phyloP scores from a whole-genome alignment of 1,139 yeast species.

The Candida sojae region DNA sequence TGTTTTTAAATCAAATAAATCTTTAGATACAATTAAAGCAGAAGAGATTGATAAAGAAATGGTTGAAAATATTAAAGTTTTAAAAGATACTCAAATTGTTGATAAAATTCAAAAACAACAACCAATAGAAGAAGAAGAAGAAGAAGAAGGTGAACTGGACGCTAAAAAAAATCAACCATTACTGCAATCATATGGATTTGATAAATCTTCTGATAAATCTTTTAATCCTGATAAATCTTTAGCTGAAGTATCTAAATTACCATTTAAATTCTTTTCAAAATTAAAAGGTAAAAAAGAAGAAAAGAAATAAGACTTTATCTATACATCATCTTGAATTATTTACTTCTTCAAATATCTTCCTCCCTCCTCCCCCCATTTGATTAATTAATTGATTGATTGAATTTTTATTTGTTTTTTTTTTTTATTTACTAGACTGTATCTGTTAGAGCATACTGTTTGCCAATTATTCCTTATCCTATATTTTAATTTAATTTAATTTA shows the following conservation, averaged over 20 bases:
- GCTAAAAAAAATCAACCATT: constrained; percentile 6
- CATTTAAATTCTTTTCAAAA: constrained; percentile 24
- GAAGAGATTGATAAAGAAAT: constrained; percentile 11
- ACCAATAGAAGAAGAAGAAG: no score
- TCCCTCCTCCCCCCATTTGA: no score
- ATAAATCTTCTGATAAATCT: constrained; percentile 7
- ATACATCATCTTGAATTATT: background rate
- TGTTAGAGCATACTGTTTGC: no score
- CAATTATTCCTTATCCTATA: no score
- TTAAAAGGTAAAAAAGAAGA: constrained; percentile 16
- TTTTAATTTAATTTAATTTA: no score
- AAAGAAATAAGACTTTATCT: background rate
- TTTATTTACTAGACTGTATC: no score
- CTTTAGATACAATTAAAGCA: constrained; percentile 31
- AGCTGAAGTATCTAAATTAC: constrained; percentile 27
- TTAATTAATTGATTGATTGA: background rate
- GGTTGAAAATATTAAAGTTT: constrained; percentile 11
- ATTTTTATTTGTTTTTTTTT: background rate
- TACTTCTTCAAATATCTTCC: background rate
- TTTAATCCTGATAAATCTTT: constrained; percentile 28
- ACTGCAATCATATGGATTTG: constrained; percentile 15
- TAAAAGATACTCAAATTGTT: constrained; percentile 8
- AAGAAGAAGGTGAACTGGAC: background rate
- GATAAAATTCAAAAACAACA: no score
- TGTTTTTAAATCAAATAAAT: constrained; percentile 18